A percentile compares a stretch with the other conserved stretches of the same genome.
These are phyloP conservation scores for Santalum album DNA, from an alignment of 164 flowering plant genomes.

Conservation along the genomic window DNA sequence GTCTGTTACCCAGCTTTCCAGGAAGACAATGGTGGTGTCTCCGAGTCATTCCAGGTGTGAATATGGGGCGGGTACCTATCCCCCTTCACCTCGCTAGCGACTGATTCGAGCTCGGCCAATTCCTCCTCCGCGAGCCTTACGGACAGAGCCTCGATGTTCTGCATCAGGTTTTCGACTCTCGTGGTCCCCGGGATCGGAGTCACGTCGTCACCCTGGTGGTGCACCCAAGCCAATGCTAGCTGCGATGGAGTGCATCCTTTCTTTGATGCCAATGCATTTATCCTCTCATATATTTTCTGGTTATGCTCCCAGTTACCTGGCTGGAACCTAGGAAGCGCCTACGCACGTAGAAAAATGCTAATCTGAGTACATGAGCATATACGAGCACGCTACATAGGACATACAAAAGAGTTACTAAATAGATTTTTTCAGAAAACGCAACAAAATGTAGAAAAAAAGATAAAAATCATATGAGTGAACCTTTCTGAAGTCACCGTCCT, in stretches of 20 bases:
- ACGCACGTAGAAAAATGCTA: background rate
- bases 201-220: slow-evolving; percentile 30
- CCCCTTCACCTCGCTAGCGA: slow-evolving; percentile 26
- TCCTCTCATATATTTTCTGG: slow-evolving; percentile 18
- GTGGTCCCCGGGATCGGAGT: slow-evolving; percentile 37
- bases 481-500: slow-evolving; percentile 1
- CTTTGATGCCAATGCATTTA: slow-evolving; percentile 21
- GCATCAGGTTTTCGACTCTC: slow-evolving; percentile 30
- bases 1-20: too few species aligned
- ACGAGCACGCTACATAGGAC: too few species aligned
- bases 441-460: too few species aligned
- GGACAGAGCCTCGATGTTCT: slow-evolving; percentile 31
- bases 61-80: slow-evolving; percentile 12
- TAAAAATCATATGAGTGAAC: too few species aligned
- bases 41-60: slow-evolving; percentile 21
- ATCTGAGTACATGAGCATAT: too few species aligned
- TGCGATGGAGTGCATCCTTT: slow-evolving; percentile 34
- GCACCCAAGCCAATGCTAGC: slow-evolving; percentile 36
- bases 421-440: too few species aligned
- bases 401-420: too few species aligned
- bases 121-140: slow-evolving; percentile 26
- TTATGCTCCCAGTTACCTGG: slow-evolving; percentile 30
- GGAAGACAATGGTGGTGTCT: slow-evolving; percentile 30
- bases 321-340: slow-evolving; percentile 24
- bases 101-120: slow-evolving; percentile 33